phyloP scores from a whole-genome alignment of 2,329 filamentous ascomycete species.

The Ascochyta viciae-villosae region DNA sequence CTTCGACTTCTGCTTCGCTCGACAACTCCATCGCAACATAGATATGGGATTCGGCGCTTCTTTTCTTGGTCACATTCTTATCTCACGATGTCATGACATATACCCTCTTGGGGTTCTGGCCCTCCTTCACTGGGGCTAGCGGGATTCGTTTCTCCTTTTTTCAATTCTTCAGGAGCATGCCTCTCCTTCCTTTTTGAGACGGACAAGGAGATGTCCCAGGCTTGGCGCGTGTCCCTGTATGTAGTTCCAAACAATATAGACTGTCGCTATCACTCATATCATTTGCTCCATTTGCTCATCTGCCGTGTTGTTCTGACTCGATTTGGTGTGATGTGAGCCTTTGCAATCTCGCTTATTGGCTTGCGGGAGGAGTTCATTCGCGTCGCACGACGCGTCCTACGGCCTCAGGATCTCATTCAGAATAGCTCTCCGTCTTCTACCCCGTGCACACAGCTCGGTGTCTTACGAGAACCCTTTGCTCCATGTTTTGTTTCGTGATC shows the following conservation, averaged over 20 bases:
- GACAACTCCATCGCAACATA: conserved; percentile 6
- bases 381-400: conserved; percentile 10
- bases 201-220: conserved; percentile 17
- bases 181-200: conserved; percentile 16
- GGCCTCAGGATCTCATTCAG: neutral
- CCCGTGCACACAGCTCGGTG: conserved; percentile 6
- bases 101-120: conserved; percentile 34
- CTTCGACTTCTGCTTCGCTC: conserved; percentile 18
- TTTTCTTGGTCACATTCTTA: conserved; percentile 31
- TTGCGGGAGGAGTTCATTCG: conserved; percentile 2
- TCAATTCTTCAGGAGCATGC: conserved; percentile 14
- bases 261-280: conserved; percentile 19
- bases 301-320: conserved; percentile 9
- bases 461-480: conserved; percentile 11
- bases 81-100: conserved; percentile 45
- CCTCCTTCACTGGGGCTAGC: conserved; percentile 27
- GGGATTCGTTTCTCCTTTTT: conserved; percentile 30
- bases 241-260: conserved; percentile 19
- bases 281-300: conserved; percentile 2
- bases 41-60: conserved; percentile 14
- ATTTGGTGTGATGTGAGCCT: conserved; percentile 10
- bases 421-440: neutral
- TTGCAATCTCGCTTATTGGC: conserved; percentile 16
- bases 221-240: conserved; percentile 11
- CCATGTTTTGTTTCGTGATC: conserved; percentile 12